A percentile compares a stretch with the other conserved stretches of the same genome.
These are phyloP conservation scores for Ensete ventricosum DNA, from an alignment of 176 grass and related monocot genomes.

Conservation along the genomic window DNA sequence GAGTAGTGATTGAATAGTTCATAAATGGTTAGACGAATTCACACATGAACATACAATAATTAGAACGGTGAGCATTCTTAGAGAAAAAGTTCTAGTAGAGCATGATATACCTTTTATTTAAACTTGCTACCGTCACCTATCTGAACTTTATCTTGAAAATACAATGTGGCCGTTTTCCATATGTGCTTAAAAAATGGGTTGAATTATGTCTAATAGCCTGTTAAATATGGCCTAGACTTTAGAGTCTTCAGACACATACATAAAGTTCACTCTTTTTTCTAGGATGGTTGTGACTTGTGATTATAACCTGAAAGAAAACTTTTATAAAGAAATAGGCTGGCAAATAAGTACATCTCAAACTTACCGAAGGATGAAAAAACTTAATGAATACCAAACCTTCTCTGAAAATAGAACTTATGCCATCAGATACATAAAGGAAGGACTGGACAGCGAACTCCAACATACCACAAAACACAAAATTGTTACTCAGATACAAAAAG, in stretches of 20 bases:
- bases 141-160: neutral
- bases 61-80: neutral
- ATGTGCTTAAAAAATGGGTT: no score
- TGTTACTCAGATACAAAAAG: no score
- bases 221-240: neutral
- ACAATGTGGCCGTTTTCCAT: no score
- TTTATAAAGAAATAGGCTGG: neutral
- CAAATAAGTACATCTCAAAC: neutral
- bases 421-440: neutral
- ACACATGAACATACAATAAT: neutral
- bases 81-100: neutral
- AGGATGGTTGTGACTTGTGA: no score
- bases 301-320: no score
- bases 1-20: no score
- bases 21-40: neutral
- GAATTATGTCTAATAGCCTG: neutral
- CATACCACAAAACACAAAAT: no score
- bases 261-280: no score
- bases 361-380: neutral
- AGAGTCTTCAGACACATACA: no score
- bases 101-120: neutral
- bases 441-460: neutral
- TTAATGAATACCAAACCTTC: neutral
- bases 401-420: neutral
- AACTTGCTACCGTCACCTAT: neutral